A percentile compares a stretch with the other conserved stretches of the same genome.
Conservation (phyloP, 2,329 filamentous ascomycete genomes). For the Neonectria ditissima region DNA sequence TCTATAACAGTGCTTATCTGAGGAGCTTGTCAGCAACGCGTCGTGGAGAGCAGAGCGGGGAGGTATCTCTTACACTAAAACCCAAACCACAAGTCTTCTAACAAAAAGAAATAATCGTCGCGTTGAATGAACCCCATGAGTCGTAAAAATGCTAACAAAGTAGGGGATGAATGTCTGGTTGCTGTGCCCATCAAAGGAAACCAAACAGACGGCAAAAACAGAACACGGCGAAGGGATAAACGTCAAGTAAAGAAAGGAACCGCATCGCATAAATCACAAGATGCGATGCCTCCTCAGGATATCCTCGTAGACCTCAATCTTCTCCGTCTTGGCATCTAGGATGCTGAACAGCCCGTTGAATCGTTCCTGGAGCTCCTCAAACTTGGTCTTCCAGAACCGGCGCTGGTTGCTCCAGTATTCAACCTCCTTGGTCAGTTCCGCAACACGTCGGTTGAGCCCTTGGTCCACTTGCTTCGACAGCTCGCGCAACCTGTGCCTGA, state of each 20-base stretch:
- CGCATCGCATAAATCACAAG: constrained; percentile 32
- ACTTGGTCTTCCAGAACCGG: constrained; percentile 48
- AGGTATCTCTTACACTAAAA: background rate
- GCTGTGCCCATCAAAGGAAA: constrained; percentile 15
- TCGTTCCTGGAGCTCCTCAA: constrained; percentile 42
- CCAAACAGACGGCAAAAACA: constrained; percentile 9
- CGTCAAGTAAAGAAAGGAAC: background rate
- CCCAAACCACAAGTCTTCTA: background rate
- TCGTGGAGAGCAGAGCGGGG: background rate
- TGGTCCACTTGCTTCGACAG: constrained; percentile 50
- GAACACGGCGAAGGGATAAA: background rate
- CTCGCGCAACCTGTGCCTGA: constrained; percentile 50
- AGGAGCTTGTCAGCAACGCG: background rate
- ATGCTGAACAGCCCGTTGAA: constrained; percentile 46
- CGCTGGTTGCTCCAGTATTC: constrained; percentile 51
- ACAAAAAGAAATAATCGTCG: background rate
- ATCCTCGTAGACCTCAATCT: constrained; percentile 51
- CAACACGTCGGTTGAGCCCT: constrained; percentile 47
- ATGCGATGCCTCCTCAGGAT: constrained; percentile 48
- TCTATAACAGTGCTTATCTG: background rate
- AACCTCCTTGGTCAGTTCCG: constrained; percentile 49
- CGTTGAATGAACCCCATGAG: background rate
- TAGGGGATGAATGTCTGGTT: constrained; percentile 3
- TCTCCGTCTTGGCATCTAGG: constrained; percentile 47
- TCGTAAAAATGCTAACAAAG: constrained; percentile 1